Conservation (phyloP, 768 basidiomycete species). For the Udeniomyces megalosporus region DNA sequence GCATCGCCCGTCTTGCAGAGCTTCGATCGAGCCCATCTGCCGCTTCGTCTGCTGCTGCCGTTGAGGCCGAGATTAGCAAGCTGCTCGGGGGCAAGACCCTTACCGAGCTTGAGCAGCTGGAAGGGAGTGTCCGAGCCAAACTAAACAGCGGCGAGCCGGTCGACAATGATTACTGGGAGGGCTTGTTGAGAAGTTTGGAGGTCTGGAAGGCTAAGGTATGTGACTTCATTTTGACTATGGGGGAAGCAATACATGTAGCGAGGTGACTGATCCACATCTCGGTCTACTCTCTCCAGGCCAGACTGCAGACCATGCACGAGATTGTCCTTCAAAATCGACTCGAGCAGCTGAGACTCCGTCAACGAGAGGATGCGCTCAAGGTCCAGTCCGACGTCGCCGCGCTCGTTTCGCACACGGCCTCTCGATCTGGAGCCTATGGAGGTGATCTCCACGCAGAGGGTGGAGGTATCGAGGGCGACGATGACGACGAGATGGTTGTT, state of each 20-base stretch:
- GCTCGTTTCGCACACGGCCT: conserved; percentile 12
- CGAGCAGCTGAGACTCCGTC: conserved; percentile 86
- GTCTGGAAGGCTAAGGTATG: conserved; percentile 92
- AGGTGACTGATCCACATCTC: too few relatives aligned
- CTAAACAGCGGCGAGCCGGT: conserved; percentile 81
- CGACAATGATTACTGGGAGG: conserved; percentile 97
- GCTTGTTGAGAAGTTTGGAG: conserved; percentile 69
- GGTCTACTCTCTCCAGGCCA: too few relatives aligned
- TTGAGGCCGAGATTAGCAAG: conserved; percentile 66
- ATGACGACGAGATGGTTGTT: conserved; percentile 27
- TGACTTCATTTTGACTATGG: background rate
- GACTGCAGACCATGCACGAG: conserved; percentile 80
- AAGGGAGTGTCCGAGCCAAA: conserved; percentile 73
- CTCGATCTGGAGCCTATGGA: conserved; percentile 41
- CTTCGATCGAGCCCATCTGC: conserved; percentile 36
- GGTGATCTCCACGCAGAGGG: conserved; percentile 29
- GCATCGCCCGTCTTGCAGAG: conserved; percentile 71
- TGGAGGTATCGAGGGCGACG: conserved; percentile 23
- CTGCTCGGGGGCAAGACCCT: conserved; percentile 73
- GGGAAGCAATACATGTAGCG: too few relatives aligned
- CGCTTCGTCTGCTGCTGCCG: conserved; percentile 34
- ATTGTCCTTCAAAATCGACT: conserved; percentile 90
- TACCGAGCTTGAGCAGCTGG: conserved; percentile 64
- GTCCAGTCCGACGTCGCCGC: conserved; percentile 64
- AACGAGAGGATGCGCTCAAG: conserved; percentile 86